Conservation (phyloP, 2,329 filamentous ascomycete species). For the Colletotrichum tamarilloi region DNA sequence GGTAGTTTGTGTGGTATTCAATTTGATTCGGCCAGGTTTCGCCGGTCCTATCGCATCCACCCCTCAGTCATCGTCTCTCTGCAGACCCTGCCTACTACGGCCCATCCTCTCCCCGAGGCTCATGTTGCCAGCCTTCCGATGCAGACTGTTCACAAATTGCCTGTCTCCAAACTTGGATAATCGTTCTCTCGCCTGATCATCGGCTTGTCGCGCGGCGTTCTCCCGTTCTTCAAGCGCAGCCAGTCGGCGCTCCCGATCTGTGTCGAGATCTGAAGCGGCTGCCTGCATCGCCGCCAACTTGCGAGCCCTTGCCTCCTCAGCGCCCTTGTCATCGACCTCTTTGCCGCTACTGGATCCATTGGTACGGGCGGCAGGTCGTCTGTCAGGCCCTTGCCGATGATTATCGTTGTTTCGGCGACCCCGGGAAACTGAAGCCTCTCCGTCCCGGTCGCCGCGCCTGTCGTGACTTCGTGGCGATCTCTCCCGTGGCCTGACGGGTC, state of each 20-base stretch:
- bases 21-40: not conserved
- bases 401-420: conserved; percentile 38
- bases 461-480: conserved; percentile 26
- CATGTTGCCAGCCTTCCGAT: conserved; percentile 67
- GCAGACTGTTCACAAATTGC: conserved; percentile 72
- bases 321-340: conserved; percentile 42
- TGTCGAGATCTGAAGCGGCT: conserved; percentile 75
- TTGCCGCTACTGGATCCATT: conserved; percentile 35
- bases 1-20: not conserved
- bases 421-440: conserved; percentile 31
- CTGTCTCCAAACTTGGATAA: conserved; percentile 71
- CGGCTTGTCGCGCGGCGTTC: conserved; percentile 70
- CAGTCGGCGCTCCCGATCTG: conserved; percentile 75
- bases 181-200: conserved; percentile 71
- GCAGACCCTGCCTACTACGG: conserved; percentile 56
- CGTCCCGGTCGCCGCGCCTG: conserved; percentile 39
- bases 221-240: conserved; percentile 75
- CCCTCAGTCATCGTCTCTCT: conserved; percentile 56
- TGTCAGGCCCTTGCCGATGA: conserved; percentile 37
- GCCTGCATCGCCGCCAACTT: conserved; percentile 80
- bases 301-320: conserved; percentile 69
- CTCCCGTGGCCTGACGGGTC: conserved; percentile 44
- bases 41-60: not conserved
- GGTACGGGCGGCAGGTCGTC: conserved; percentile 33
- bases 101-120: conserved; percentile 64